A percentile compares a stretch with the other conserved stretches of the same genome.
These are phyloP conservation scores for Salix viminalis DNA, from an alignment of 345 rosid genomes.

Conservation along the genomic window DNA sequence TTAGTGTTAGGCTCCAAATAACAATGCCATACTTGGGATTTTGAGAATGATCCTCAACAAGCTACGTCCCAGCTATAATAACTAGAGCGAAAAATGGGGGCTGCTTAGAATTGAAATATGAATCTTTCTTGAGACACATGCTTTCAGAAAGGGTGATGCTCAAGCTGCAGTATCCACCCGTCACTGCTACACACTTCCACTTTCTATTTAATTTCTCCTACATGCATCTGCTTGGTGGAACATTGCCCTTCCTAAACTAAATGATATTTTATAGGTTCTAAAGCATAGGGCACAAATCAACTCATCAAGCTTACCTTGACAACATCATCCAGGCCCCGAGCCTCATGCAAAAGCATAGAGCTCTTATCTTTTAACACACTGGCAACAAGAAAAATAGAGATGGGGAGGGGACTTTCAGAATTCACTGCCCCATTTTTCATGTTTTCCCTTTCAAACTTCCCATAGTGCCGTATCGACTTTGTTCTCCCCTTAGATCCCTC, in stretches of 20 bases:
- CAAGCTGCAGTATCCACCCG: neutral
- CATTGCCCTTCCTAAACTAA: neutral
- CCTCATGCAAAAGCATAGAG: slow-evolving; percentile 70
- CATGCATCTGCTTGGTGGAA: neutral
- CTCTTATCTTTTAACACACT: slow-evolving; percentile 96
- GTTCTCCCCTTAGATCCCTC: slow-evolving; percentile 59
- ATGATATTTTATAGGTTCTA: neutral
- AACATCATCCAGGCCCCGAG: slow-evolving; percentile 91
- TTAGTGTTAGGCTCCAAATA: neutral
- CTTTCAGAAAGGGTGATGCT: neutral
- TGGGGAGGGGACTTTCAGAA: slow-evolving; percentile 75
- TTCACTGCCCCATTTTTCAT: slow-evolving; percentile 51
- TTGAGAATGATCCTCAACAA: neutral
- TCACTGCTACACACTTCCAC: neutral
- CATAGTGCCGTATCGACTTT: slow-evolving; percentile 63
- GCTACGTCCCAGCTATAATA: neutral
- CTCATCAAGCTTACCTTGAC: slow-evolving; percentile 55
- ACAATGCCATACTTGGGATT: neutral
- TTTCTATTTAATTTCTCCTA: neutral
- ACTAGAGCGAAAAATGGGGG: neutral
- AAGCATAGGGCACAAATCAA: neutral
- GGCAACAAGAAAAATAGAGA: slow-evolving; percentile 91
- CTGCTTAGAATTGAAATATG: neutral
- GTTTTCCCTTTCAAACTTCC: slow-evolving; percentile 87
- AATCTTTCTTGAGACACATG: neutral